phyloP scores from a whole-genome alignment of 768 basidiomycete species.

The Leccinum aurantiacum region DNA sequence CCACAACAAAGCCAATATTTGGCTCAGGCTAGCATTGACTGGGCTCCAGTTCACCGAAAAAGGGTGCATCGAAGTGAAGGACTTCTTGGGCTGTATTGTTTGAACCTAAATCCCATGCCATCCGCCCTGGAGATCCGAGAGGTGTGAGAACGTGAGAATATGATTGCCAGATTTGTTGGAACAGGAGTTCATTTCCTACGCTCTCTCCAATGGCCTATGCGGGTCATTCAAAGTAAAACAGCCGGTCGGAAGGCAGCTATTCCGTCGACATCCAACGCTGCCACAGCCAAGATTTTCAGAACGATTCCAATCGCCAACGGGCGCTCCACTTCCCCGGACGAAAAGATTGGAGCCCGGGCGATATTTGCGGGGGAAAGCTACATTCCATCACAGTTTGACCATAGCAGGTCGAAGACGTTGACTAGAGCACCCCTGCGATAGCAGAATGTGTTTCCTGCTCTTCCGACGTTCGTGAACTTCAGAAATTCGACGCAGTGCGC shows the following conservation, averaged over 20 bases:
- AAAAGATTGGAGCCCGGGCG: background rate
- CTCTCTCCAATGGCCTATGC: background rate
- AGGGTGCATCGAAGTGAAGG: background rate
- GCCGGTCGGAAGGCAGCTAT: background rate
- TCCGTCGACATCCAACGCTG: background rate
- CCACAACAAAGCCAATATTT: background rate
- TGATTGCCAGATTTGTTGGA: background rate
- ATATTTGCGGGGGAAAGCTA: no score
- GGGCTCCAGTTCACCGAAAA: background rate
- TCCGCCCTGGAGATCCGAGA: background rate
- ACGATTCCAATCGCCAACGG: background rate
- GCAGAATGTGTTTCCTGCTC: background rate
- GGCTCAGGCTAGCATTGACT: background rate
- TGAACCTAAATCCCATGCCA: background rate
- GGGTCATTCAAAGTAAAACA: background rate
- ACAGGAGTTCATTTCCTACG: background rate
- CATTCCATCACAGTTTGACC: background rate
- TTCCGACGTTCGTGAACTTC: background rate
- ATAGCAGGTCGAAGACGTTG: background rate
- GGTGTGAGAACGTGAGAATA: background rate
- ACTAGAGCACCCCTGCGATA: background rate
- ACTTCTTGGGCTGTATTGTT: background rate
- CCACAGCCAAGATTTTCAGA: background rate
- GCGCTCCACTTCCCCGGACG: background rate
- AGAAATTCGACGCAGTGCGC: background rate